Percentiles rank a stretch among this genome's conserved stretches.
Conservation (phyloP, 305 asterid genomes). For the Fraxinus floribunda region DNA sequence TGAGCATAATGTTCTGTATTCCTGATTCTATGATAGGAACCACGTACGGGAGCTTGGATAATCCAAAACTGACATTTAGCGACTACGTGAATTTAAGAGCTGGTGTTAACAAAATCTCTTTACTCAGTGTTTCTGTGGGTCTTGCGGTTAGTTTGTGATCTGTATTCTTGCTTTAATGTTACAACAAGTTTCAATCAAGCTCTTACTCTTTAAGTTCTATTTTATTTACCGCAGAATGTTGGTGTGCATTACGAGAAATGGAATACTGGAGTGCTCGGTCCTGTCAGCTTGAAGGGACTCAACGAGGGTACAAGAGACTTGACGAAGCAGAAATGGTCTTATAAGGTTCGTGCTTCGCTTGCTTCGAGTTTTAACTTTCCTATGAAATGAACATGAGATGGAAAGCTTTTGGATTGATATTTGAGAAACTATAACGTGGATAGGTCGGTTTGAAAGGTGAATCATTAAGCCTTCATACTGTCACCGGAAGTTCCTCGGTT, state of each 20-base stretch:
- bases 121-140: constrained; percentile 85
- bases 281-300: constrained; percentile 67
- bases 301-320: constrained; percentile 69
- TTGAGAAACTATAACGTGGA: constrained; percentile 7
- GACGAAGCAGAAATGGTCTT: constrained; percentile 76
- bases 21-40: constrained; percentile 49
- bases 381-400: neutral
- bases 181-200: neutral
- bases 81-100: constrained; percentile 56
- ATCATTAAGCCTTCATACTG: constrained; percentile 44
- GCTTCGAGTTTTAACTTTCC: neutral
- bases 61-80: constrained; percentile 56
- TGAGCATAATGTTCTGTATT: neutral
- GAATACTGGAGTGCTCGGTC: constrained; percentile 89
- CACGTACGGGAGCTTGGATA: constrained; percentile 57
- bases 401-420: neutral
- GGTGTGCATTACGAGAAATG: constrained; percentile 75
- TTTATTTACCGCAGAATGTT: constrained; percentile 53
- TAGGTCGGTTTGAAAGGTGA: constrained; percentile 85
- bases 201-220: neutral
- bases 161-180: neutral
- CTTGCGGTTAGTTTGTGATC: constrained; percentile 56
- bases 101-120: constrained; percentile 76
- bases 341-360: constrained; percentile 52
- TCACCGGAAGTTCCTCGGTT: constrained; percentile 67